Evolutionary conservation across 2,329 filamentous ascomycete genomes (phyloP), one percentile per base, ranked within the genome.

Genomic region (Cytospora chrysosperma): DNA sequence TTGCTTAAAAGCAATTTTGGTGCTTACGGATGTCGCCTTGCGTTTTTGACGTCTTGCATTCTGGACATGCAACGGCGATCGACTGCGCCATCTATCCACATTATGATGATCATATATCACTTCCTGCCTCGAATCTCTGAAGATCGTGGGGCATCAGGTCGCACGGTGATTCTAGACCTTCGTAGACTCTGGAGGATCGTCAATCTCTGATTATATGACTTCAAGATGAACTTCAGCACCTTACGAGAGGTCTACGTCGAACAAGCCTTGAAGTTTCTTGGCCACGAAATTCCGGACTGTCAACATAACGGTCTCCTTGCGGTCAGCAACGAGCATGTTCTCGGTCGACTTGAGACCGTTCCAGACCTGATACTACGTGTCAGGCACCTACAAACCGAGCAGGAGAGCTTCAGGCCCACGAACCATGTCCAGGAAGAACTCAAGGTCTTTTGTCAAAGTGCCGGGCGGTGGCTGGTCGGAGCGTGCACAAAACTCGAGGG

Each of bases 151-250:
- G 51, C 34, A 52, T 27, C 50, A 32, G 9, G 13, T 4, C 21
- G 21, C 27, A 28, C 50, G 50, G 43, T 47, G 58, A 54, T 47
- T 47, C 62, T 62, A 40, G 62, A 58, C 37, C 28, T 40, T 52
- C 21, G 13, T 52, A 49, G 58, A 26, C 19, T n/a, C 47, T 37
- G 49, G 55, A 28, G 28, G 24, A 37, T 32, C 12, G 54, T 51
- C 17, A 30, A 26, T 49, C 52, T 47, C 21, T 30, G 26, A 26
- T 15, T 8, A 40, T 60, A 51, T 28, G 19, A 28, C 51, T 52
- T 12, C 43, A 47, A 4, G 28, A 64, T 64, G 62, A 64, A 64
- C 49, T 61, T 61, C 55, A 64, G 62, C 59, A 56, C 59, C 21
- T 37, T 64, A 17, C 56, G 58, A 50, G 50, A 57, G 19, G 17